phyloP scores from a whole-genome alignment of 331 rosid species.

The Quercus tomentella region DNA sequence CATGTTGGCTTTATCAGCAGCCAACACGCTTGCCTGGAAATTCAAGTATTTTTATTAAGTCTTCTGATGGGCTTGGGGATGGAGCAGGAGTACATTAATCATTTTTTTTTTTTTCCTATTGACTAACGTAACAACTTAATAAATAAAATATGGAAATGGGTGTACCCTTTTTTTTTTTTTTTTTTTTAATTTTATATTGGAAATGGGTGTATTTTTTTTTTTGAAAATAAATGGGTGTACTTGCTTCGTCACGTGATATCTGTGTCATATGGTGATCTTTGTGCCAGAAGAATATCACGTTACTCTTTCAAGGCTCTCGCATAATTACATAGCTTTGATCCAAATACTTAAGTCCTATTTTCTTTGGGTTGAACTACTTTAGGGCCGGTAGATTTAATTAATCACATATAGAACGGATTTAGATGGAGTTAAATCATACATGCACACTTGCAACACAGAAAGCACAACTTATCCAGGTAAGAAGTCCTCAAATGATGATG shows the following conservation, averaged over 20 bases:
- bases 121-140: neutral
- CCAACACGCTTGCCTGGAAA: no score
- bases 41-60: slow-evolving; percentile 3
- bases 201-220: neutral
- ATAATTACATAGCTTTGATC: no score
- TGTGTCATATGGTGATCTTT: neutral
- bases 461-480: neutral
- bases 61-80: neutral
- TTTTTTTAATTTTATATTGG: no score
- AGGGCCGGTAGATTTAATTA: no score
- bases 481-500: neutral
- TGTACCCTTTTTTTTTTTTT: no score
- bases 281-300: no score
- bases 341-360: no score
- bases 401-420: neutral
- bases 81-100: neutral
- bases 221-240: no score
- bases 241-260: neutral
- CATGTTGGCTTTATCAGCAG: no score
- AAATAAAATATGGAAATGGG: neutral
- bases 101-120: no score
- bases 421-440: neutral
- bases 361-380: no score
- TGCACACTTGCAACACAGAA: neutral
- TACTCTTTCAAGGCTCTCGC: no score